These are phyloP conservation scores for Xenosphaeropsis pyriputrescens DNA, from an alignment of 2,329 filamentous ascomycete species.

Conservation along the genomic window DNA sequence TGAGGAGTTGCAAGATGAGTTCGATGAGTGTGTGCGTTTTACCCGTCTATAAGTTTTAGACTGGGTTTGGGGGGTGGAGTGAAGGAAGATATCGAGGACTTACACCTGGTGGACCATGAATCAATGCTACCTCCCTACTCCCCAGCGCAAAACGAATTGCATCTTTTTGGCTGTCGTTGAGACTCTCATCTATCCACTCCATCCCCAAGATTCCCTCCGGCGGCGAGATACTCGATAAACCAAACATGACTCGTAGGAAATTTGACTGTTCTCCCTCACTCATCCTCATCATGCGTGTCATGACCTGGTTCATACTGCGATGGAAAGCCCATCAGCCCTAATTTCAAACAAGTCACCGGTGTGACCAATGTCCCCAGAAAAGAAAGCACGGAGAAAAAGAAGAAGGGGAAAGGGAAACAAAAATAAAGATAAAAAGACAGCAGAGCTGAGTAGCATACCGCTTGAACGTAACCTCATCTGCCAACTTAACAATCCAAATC, in stretches of 20 bases:
- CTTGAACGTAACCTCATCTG: constrained; percentile 52
- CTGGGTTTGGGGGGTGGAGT: background rate
- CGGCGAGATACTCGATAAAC: constrained; percentile 35
- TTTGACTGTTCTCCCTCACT: constrained; percentile 38
- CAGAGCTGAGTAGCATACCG: constrained; percentile 6
- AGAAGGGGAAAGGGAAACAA: background rate
- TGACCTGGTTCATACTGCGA: constrained; percentile 44
- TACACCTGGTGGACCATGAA: constrained; percentile 83
- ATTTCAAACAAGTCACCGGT: background rate
- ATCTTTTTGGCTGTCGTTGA: constrained; percentile 54
- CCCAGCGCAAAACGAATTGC: constrained; percentile 72
- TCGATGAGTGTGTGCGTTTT: constrained; percentile 97
- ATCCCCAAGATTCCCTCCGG: constrained; percentile 30
- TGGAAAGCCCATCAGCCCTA: background rate
- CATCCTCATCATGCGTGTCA: constrained; percentile 45
- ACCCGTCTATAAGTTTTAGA: constrained; percentile 43
- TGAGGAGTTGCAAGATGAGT: constrained; percentile 79
- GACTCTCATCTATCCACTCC: constrained; percentile 43
- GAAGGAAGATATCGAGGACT: constrained; percentile 11
- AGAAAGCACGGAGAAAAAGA: no score
- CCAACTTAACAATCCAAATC: constrained; percentile 52
- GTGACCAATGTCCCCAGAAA: no score
- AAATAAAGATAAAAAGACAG: background rate
- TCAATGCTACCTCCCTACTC: constrained; percentile 69
- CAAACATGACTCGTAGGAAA: constrained; percentile 49